Evolutionary conservation across 805 yeast species (phyloP).

Genomic region (Ogataea ganodermae): DNA sequence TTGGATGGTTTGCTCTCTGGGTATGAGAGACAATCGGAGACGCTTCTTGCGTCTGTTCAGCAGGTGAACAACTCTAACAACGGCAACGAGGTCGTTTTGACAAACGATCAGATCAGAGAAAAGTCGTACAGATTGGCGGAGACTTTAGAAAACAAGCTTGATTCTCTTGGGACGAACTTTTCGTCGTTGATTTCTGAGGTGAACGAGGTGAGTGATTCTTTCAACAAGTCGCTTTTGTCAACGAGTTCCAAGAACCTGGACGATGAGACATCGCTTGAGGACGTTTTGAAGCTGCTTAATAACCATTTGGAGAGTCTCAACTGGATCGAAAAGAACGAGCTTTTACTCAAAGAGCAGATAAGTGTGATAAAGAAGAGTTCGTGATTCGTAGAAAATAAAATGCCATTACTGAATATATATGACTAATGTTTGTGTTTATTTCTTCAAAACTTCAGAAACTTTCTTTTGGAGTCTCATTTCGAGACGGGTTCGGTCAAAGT

Average conservation of each 20-base stretch:
- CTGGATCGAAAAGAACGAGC: conserved; percentile 79
- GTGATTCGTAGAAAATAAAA: neutral
- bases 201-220: conserved; percentile 78
- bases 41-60: conserved; percentile 40
- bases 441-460: conserved; percentile 39
- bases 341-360: conserved; percentile 65
- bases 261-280: conserved; percentile 49
- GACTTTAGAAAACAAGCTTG: conserved; percentile 77
- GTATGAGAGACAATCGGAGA: conserved; percentile 75
- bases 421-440: conserved; percentile 9
- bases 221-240: conserved; percentile 58
- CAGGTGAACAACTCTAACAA: conserved; percentile 21
- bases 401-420: neutral
- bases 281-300: conserved; percentile 78
- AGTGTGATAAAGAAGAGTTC: conserved; percentile 35
- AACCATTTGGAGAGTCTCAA: conserved; percentile 87
- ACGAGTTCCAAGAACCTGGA: conserved; percentile 27
- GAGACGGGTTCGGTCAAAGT: conserved; percentile 49
- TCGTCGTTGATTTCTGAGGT: conserved; percentile 77
- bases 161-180: conserved; percentile 73
- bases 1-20: conserved; percentile 77
- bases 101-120: conserved; percentile 84
- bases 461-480: conserved; percentile 52
- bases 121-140: conserved; percentile 89
- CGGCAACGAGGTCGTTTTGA: conserved; percentile 38